Evolutionary conservation across 1,139 yeast genomes (phyloP), one percentile per base, ranked within the genome.

Genomic region (Zygosaccharomyces pseudobailii): DNA sequence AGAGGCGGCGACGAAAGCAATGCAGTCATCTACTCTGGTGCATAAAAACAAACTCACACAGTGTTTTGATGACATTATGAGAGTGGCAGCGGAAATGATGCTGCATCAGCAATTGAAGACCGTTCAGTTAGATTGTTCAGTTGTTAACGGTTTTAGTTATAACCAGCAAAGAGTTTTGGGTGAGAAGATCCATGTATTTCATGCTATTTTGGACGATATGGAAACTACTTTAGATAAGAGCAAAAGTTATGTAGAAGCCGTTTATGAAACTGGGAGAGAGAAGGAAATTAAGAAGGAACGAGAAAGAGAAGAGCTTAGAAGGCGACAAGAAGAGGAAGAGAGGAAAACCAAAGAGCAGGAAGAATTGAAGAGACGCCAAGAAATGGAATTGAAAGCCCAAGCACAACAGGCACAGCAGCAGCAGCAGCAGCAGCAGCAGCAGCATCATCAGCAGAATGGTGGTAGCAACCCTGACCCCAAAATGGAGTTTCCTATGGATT

Each of bases 211-310:
- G 42, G 73, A 71, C 50, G 70, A 68, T 37, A 55, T 67, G 44
- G 68, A 62, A 22, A 49, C 67, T 27, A 70, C 72, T 35, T 51
- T 71, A 44, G 56, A 49, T 6, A 68, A 67, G 36, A 63, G 73
- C 23, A 65, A 63, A 36, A 55, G 55, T 43, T 66, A 67, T 36
- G 57, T 71, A 20, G 62, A 63, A 17, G 58, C 65, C 40, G 42
- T 70, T 44, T 50, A 57, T n/a, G 53, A 52, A 19, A 47, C 51
- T 31, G 64, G 63, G 19, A 44, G 45, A 30, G 57, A 53, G 46
- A 55, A 53, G 40, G 58, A 57, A 45, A 51, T 50, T 28, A 46
- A 45, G 56, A 61, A 53, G 56, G 60, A 41, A 56, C 57, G 49
- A 39, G 58, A 33, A 48, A 54, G 44, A 58, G 66, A 51, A 63